phyloP scores from a whole-genome alignment of 2,329 filamentous ascomycete species.

The Ophiostoma ulmi region DNA sequence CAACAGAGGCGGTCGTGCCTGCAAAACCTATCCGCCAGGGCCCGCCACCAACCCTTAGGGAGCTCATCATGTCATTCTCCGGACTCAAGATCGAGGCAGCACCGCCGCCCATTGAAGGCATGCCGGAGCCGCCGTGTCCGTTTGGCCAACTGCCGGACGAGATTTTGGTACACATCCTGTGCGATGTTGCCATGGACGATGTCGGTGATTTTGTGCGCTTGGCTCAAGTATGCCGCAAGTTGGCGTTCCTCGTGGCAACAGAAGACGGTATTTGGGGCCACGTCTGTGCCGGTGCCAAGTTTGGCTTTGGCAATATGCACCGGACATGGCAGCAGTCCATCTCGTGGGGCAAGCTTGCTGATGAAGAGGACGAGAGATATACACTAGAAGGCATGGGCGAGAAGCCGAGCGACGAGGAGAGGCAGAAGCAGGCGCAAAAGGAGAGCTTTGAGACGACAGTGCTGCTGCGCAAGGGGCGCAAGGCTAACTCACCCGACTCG shows the following conservation, averaged over 20 bases:
- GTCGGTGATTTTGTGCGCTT: slow-evolving; percentile 71
- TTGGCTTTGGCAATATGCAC: slow-evolving; percentile 79
- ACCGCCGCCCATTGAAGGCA: slow-evolving; percentile 65
- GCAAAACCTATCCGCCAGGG: slow-evolving; percentile 54
- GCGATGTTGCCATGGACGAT: slow-evolving; percentile 66
- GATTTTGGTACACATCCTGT: slow-evolving; percentile 73
- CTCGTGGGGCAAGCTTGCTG: slow-evolving; percentile 49
- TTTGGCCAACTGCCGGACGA: slow-evolving; percentile 76
- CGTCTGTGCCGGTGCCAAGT: slow-evolving; percentile 62
- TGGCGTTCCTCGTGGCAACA: slow-evolving; percentile 77
- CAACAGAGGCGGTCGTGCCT: slow-evolving; percentile 39
- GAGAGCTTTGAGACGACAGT: slow-evolving; percentile 37
- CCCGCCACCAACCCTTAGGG: slow-evolving; percentile 51
- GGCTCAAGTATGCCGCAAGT: slow-evolving; percentile 75
- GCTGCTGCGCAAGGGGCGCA: slow-evolving; percentile 42
- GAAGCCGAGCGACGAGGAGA: slow-evolving; percentile 29
- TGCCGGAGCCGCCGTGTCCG: slow-evolving; percentile 70
- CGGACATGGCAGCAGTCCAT: slow-evolving; percentile 66
- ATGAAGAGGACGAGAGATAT: background rate
- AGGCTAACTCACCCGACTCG: slow-evolving; percentile 30
- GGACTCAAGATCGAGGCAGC: slow-evolving; percentile 61
- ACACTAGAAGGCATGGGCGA: background rate
- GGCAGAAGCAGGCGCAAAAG: slow-evolving; percentile 27
- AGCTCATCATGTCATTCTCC: slow-evolving; percentile 74
- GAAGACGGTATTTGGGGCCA: slow-evolving; percentile 85